phyloP scores from a whole-genome alignment of 192 early-diverging fungal genomes.

The Rhizophagus clarus region DNA sequence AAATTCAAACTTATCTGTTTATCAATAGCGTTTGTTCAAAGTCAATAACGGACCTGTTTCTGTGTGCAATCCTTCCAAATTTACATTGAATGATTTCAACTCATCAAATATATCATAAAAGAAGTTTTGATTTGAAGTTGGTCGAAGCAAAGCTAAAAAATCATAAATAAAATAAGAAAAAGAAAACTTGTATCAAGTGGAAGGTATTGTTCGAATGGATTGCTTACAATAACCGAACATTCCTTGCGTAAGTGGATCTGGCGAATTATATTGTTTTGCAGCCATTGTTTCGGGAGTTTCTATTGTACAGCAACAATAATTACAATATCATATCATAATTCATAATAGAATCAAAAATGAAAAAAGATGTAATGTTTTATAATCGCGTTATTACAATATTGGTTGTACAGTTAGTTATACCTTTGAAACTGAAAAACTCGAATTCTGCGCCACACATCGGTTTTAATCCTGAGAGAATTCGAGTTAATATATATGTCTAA shows the following conservation, averaged over 20 bases:
- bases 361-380: constrained; percentile 4
- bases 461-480: constrained; percentile 36
- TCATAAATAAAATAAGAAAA: not conserved
- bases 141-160: constrained; percentile 51
- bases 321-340: no score
- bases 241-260: constrained; percentile 67
- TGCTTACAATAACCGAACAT: constrained; percentile 78
- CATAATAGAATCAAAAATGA: not conserved
- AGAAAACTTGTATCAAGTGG: not conserved
- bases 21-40: not conserved
- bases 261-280: constrained; percentile 57
- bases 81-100: constrained; percentile 57
- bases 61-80: constrained; percentile 78
- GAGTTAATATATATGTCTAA: no score
- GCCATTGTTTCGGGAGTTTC: constrained; percentile 71
- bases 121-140: constrained; percentile 66
- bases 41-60: constrained; percentile 62
- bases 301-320: constrained; percentile 26
- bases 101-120: constrained; percentile 72
- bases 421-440: constrained; percentile 82
- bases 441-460: constrained; percentile 66
- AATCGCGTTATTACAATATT: not conserved
- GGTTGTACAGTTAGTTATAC: constrained; percentile 41
- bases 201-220: no score
- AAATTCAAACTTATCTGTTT: not conserved